These are phyloP conservation scores for Trichocladium uniseriatum DNA, from an alignment of 495 filamentous ascomycete species.

Conservation along the genomic window DNA sequence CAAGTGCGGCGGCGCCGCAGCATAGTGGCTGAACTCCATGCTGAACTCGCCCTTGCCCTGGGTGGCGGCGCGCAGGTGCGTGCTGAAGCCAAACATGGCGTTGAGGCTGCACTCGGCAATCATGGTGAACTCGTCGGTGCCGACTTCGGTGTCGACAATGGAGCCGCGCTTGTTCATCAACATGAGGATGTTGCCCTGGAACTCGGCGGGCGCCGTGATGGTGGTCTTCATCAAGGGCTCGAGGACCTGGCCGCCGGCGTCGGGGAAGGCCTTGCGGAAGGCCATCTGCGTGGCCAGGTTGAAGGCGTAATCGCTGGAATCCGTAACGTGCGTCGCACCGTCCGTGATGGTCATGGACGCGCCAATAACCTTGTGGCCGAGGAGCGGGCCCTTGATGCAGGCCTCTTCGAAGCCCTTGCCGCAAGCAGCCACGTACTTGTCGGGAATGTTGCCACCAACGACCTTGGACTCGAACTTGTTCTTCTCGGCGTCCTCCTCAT, in stretches of 20 bases:
- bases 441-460: conserved; percentile 80
- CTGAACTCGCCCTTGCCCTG: conserved; percentile 98
- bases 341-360: conserved; percentile 89
- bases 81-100: conserved; percentile 94
- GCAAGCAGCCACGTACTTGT: conserved; percentile 94
- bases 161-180: conserved; percentile 94
- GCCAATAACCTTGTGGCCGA: conserved; percentile 91
- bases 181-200: conserved; percentile 93
- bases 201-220: conserved; percentile 91
- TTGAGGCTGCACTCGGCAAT: conserved; percentile 87
- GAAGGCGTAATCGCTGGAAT: conserved; percentile 98
- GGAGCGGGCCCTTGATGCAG: conserved; percentile 80
- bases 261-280: conserved; percentile 87
- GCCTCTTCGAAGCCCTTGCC: conserved; percentile 87
- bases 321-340: conserved; percentile 94
- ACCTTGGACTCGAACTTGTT: conserved; percentile 85
- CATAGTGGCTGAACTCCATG: conserved; percentile 98
- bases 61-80: conserved; percentile 80
- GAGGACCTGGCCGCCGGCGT: conserved; percentile 68
- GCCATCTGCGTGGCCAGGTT: conserved; percentile 92
- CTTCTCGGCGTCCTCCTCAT: conserved; percentile 50
- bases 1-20: conserved; percentile 73
- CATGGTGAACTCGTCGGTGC: conserved; percentile 91
- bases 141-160: conserved; percentile 93
- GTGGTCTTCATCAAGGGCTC: conserved; percentile 98